Evolutionary conservation across 2,329 filamentous ascomycete genomes (phyloP).

Genomic region (Akanthomyces muscarius): DNA sequence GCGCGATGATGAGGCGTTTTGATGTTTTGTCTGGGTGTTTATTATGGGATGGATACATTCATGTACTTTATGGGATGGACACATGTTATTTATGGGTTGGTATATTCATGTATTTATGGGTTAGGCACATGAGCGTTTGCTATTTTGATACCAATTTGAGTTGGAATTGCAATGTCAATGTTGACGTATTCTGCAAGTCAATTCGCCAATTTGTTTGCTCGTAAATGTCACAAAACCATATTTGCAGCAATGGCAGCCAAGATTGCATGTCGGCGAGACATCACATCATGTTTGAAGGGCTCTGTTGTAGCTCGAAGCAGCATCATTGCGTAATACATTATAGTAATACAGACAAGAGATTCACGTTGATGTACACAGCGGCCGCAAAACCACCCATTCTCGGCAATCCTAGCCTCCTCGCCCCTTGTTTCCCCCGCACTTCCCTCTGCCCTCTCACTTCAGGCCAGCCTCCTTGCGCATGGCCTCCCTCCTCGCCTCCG

Average conservation of each 20-base stretch:
- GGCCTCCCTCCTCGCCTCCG: conserved; percentile 42
- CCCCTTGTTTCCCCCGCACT: no score
- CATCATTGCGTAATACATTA: not conserved
- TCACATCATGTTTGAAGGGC: no score
- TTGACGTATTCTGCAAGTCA: not conserved
- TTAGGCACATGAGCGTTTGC: conserved; percentile 6
- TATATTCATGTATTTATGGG: not conserved
- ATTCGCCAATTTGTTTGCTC: no score
- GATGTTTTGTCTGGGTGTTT: not conserved
- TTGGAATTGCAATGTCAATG: not conserved
- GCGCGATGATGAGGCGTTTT: conserved; percentile 13
- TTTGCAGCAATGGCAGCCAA: no score
- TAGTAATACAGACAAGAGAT: no score
- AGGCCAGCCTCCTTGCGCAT: conserved; percentile 48
- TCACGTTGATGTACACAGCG: not conserved
- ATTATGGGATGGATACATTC: not conserved
- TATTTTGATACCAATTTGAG: conserved; percentile 14
- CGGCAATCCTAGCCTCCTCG: no score
- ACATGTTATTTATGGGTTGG: not conserved
- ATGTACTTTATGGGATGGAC: no score
- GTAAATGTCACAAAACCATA: no score
- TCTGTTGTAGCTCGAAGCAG: no score
- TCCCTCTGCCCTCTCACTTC: not conserved
- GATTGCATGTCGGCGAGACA: no score
- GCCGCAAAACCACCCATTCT: no score